Conservation (phyloP, 176 grass and related monocot species). For the Echinochloa phyllopogon region DNA sequence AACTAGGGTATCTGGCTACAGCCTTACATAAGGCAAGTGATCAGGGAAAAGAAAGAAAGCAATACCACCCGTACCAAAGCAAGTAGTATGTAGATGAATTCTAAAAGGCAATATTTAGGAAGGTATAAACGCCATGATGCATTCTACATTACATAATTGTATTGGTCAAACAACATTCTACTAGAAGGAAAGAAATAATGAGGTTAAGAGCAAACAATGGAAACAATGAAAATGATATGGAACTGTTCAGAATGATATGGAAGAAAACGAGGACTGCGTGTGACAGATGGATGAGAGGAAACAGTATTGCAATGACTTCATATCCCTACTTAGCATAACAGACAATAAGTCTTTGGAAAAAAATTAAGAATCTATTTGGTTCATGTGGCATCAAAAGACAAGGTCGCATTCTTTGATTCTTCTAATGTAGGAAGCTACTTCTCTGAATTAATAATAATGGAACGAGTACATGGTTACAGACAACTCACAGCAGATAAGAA, state of each 20-base stretch:
- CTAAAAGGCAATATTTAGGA: constrained; percentile 11
- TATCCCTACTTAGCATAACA: not conserved
- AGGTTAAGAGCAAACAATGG: not conserved
- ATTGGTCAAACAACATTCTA: constrained; percentile 8
- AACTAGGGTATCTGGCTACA: not conserved
- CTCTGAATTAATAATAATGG: not conserved
- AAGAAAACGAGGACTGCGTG: constrained; percentile 1
- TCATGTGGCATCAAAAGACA: not conserved
- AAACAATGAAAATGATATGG: not conserved
- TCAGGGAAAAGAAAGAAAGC: not conserved
- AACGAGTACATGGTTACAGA: not conserved
- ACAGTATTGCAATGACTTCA: not conserved
- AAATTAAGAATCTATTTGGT: constrained; percentile 30
- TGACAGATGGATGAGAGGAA: constrained; percentile 19
- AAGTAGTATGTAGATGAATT: not conserved
- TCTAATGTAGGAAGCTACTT: constrained; percentile 20
- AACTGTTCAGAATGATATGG: not conserved
- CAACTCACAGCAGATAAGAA: not conserved
- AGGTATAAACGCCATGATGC: not conserved
- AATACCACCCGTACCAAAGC: constrained; percentile 2
- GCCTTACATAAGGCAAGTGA: not conserved
- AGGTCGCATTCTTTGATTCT: not conserved
- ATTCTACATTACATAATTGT: constrained; percentile 28
- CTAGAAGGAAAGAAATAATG: not conserved
- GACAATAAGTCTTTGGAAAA: constrained; percentile 7